Conservation (phyloP, 108 stramenopile species). For the Stephanodiscus triporus region DNA sequence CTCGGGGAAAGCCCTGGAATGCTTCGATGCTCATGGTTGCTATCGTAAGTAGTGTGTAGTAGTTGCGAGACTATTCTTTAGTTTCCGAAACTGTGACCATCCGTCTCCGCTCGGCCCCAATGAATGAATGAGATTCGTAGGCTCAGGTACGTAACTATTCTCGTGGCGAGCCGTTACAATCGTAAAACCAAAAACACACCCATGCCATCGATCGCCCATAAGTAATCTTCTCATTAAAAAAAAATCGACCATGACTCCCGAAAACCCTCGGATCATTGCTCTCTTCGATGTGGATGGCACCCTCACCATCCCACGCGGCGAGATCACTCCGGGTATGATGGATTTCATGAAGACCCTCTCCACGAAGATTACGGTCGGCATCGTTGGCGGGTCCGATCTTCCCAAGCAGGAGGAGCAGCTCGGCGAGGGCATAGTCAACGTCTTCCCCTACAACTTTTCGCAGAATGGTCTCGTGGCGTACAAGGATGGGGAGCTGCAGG, state of each 20-base stretch:
- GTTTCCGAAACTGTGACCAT: no score
- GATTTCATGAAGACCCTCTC: conserved; percentile 87
- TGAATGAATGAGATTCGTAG: no score
- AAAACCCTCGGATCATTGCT: conserved; percentile 90
- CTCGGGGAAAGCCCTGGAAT: conserved; percentile 8
- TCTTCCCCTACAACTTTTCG: conserved; percentile 98
- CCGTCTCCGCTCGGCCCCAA: no score
- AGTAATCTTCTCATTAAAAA: no score
- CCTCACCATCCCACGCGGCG: conserved; percentile 94
- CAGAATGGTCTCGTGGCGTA: conserved; percentile 99
- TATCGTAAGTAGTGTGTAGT: no score
- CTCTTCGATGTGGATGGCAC: conserved; percentile 99
- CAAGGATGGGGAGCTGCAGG: conserved; percentile 84
- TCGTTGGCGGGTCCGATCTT: conserved; percentile 98
- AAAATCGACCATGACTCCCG: conserved; percentile 51
- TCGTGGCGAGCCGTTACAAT: no score
- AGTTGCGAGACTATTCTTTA: no score
- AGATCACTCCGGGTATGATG: conserved; percentile 90
- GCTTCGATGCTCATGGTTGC: conserved; percentile 23
- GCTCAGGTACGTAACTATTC: no score
- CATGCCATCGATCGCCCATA: no score
- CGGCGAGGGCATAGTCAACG: conserved; percentile 81
- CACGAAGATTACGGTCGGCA: conserved; percentile 94
- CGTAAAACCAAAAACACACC: no score
- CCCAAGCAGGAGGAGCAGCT: conserved; percentile 99